Base-by-base conservation (phyloP, 495 filamentous ascomycete species). In the Thermochaetoides thermophila region DNA sequence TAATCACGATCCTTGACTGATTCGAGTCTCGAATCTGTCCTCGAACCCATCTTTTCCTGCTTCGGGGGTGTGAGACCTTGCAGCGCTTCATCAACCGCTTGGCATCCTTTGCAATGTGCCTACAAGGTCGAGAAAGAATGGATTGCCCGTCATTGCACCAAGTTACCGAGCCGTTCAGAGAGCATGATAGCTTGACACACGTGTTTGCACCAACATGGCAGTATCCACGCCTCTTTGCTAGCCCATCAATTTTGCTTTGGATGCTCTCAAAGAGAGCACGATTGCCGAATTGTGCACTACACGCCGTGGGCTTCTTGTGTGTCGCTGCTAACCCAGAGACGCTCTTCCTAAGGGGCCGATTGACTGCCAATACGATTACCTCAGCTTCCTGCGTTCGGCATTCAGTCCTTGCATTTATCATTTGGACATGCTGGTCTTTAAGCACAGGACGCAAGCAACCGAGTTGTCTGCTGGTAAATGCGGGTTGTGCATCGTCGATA, bases 231-330 rank as follows among this genome's bases (percentile, higher is more conserved):
- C 5, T 10, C 5, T 14, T 34, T 11, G 5, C 13, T 8, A 34
- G 9, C 1, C 12, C 7, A 1, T 35, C n/a, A 19, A 35, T 14
- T 7, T 27, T 17, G 25, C 11, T 22, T 8, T 27, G 2, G 33
- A 27, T 14, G 1, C 17, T 29, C 7, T 22, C 3, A 18, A 10
- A 8, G 15, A 34, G n/a, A 10, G 31, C 31, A 4, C 22, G 21
- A 14, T 12, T 17, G 5, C 31, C 31, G 9, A 26, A 34, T n/a
- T 25, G 7, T 4, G 1, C 5, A 2, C 21, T 24, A 12, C 31
- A 34, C 22, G 25, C 31, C n/a, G n/a, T n/a, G 22, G 31, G 31
- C n/a, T 27, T 13, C 25, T 10, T 21, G 17, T 31, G 17, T 31
- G 20, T 31, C 14, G 9, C 25, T 13, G 14, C 4, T 4, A 13